Evolutionary conservation across 768 basidiomycete genomes (phyloP).

Genomic region (Termitomyces sp.): DNA sequence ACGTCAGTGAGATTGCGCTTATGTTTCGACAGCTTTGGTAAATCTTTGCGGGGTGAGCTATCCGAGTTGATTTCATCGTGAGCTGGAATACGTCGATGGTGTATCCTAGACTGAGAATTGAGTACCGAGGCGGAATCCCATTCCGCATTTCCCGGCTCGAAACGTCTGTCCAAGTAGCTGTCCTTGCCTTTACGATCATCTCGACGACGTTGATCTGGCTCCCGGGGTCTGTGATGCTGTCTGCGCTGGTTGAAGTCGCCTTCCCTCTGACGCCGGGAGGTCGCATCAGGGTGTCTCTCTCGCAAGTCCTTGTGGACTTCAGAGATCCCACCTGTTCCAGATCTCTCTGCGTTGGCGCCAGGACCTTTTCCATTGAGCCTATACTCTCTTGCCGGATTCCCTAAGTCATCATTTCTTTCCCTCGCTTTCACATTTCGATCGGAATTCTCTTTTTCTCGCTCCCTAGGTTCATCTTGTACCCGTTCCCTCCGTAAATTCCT

Average conservation of each 20-base stretch:
- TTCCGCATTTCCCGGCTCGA: slow-evolving; percentile 5
- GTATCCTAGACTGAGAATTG: neutral
- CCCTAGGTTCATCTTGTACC: slow-evolving; percentile 9
- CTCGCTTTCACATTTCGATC: slow-evolving; percentile 18
- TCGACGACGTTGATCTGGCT: slow-evolving; percentile 4
- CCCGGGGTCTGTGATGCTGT: slow-evolving; percentile 1
- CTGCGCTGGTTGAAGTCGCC: neutral
- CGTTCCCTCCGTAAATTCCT: slow-evolving; percentile 4
- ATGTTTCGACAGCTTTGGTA: slow-evolving; percentile 17
- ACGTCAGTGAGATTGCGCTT: slow-evolving; percentile 36
- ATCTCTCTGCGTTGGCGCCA: neutral
- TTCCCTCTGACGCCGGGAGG: neutral
- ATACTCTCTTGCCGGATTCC: slow-evolving; percentile 7
- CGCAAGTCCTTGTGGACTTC: neutral
- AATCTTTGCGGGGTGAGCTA: slow-evolving; percentile 20
- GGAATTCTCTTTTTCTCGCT: slow-evolving; percentile 13
- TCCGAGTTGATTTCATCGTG: slow-evolving; percentile 33
- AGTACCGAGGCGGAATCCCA: neutral
- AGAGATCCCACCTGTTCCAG: neutral
- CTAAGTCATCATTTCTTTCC: slow-evolving; percentile 11
- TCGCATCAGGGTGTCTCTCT: neutral
- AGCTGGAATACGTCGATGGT: slow-evolving; percentile 9
- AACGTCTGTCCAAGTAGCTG: slow-evolving; percentile 13
- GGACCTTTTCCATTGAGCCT: neutral
- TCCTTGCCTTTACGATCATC: slow-evolving; percentile 11